A percentile compares a stretch with the other conserved stretches of the same genome.
phyloP scores from a whole-genome alignment of 2,329 filamentous ascomycete genomes.

The Trichoderma arundinaceum region DNA sequence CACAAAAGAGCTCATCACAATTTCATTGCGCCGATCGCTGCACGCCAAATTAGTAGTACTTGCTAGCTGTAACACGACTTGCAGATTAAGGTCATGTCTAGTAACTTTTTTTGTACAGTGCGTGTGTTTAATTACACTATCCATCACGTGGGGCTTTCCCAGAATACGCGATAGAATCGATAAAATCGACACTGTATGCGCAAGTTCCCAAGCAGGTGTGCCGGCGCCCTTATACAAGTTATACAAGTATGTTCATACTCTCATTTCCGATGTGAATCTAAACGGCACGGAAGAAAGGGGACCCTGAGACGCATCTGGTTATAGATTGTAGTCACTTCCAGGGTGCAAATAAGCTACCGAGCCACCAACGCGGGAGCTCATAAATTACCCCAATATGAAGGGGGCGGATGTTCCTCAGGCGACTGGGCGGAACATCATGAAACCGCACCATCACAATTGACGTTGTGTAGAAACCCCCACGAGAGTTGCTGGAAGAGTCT shows the following conservation, averaged over 20 bases:
- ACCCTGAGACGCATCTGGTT: constrained; percentile 10
- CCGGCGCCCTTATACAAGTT: no score
- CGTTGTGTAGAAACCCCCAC: neutral
- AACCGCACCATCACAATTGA: neutral
- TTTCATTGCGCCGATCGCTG: constrained; percentile 23
- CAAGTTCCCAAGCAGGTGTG: neutral
- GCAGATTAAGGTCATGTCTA: constrained; percentile 7
- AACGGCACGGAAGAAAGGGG: constrained; percentile 14
- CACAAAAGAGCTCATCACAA: constrained; percentile 27
- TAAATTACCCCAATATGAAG: constrained; percentile 2
- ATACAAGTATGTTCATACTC: neutral
- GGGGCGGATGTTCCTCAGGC: constrained; percentile 13
- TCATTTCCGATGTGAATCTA: constrained; percentile 16
- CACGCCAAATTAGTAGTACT: constrained; percentile 13
- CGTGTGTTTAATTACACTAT: neutral
- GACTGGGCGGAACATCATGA: constrained; percentile 6
- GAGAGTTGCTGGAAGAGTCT: neutral
- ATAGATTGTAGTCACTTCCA: constrained; percentile 1
- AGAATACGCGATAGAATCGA: neutral
- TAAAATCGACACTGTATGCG: neutral
- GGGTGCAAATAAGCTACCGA: constrained; percentile 21
- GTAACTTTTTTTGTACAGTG: neutral
- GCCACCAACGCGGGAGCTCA: neutral
- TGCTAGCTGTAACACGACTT: constrained; percentile 16
- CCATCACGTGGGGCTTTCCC: no score